These are phyloP conservation scores for Termitomyces sp. DNA, from an alignment of 768 basidiomycete genomes.

Conservation along the genomic window DNA sequence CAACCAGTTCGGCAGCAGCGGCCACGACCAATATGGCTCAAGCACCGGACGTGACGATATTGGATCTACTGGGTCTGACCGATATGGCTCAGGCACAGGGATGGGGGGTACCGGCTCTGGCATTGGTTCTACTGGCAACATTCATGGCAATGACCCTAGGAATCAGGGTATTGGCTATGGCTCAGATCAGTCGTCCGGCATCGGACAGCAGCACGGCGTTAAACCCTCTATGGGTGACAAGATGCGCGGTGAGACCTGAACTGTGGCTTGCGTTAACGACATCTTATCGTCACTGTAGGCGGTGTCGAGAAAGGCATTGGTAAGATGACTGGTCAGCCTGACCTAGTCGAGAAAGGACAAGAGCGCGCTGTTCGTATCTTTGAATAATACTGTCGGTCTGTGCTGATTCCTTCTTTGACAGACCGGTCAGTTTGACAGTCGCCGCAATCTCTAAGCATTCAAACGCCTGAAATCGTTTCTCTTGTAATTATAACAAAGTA, in stretches of 20 bases:
- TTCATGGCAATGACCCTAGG: background rate
- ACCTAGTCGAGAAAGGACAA: constrained; percentile 16
- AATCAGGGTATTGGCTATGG: constrained; percentile 3
- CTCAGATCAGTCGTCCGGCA: background rate
- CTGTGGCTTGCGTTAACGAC: too few relatives aligned
- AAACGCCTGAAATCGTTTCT: too few relatives aligned
- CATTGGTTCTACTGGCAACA: background rate
- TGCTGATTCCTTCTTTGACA: background rate
- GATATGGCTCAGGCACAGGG: constrained; percentile 4
- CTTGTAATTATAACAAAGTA: too few relatives aligned
- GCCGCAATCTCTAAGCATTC: background rate
- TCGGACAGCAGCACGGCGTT: background rate
- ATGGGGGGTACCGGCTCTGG: constrained; percentile 5
- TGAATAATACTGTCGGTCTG: too few relatives aligned
- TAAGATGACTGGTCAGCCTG: constrained; percentile 17
- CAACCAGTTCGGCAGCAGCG: background rate
- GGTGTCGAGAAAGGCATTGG: constrained; percentile 18
- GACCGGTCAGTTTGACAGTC: constrained; percentile 2
- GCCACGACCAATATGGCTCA: constrained; percentile 2
- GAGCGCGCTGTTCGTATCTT: constrained; percentile 6
- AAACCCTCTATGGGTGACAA: constrained; percentile 17
- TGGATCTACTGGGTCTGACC: constrained; percentile 11
- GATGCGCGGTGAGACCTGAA: constrained; percentile 13
- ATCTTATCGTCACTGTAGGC: constrained; percentile 2
- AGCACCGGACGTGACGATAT: constrained; percentile 1